Percentiles rank a stretch among this genome's conserved stretches.
phyloP scores from a whole-genome alignment of 495 filamentous ascomycete genomes.

The Penicillium robsamsonii region DNA sequence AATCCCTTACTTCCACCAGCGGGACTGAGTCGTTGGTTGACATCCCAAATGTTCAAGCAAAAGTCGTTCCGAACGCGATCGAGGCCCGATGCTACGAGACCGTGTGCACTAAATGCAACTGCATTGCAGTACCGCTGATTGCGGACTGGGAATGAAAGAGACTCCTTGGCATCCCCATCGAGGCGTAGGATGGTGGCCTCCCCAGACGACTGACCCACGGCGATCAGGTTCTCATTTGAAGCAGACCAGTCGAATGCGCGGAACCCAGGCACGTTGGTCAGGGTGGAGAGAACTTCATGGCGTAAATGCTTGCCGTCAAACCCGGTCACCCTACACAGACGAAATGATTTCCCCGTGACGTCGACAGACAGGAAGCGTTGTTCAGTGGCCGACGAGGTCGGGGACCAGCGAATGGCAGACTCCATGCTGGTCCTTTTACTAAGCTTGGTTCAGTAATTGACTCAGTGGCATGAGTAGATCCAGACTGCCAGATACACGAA shows the following conservation, averaged over 20 bases:
- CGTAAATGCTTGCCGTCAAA: slow-evolving; percentile 58
- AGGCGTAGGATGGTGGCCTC: slow-evolving; percentile 80
- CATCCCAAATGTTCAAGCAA: slow-evolving; percentile 92
- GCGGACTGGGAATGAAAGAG: slow-evolving; percentile 73
- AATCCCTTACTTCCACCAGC: slow-evolving; percentile 37
- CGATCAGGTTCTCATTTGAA: slow-evolving; percentile 70
- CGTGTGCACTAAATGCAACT: slow-evolving; percentile 78
- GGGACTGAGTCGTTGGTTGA: slow-evolving; percentile 59
- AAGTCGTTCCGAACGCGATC: slow-evolving; percentile 91
- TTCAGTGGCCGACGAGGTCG: slow-evolving; percentile 62
- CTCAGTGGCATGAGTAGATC: background rate
- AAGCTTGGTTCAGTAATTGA: background rate
- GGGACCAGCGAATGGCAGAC: slow-evolving; percentile 83
- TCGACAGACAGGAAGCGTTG: slow-evolving; percentile 84
- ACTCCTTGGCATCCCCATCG: slow-evolving; percentile 60
- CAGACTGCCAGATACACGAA: slow-evolving; percentile 14
- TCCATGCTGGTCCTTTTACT: slow-evolving; percentile 48
- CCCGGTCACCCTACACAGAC: slow-evolving; percentile 69
- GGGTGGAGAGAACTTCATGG: slow-evolving; percentile 66
- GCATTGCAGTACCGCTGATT: slow-evolving; percentile 87
- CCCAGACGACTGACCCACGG: slow-evolving; percentile 80
- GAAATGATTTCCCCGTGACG: slow-evolving; percentile 72
- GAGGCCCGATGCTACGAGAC: slow-evolving; percentile 79
- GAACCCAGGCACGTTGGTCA: slow-evolving; percentile 78
- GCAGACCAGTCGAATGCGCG: slow-evolving; percentile 97